These are phyloP conservation scores for Pythium sukuiense DNA, from an alignment of 352 stramenopile species.

Conservation along the genomic window DNA sequence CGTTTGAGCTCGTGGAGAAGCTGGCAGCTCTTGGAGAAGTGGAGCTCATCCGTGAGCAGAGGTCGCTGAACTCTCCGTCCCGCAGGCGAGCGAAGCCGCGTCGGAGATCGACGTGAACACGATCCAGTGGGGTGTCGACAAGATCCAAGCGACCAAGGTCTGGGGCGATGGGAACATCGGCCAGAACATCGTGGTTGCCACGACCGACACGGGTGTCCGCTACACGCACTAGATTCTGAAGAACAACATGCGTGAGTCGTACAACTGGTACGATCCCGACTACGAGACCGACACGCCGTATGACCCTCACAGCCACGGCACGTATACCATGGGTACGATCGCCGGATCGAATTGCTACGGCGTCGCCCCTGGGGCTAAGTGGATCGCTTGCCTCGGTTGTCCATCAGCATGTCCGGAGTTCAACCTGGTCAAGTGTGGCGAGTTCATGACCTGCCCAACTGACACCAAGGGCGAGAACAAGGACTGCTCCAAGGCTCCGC, in stretches of 20 bases:
- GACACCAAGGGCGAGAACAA: conserved; percentile 19
- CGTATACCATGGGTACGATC: conserved; percentile 33
- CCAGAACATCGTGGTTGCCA: conserved; percentile 24
- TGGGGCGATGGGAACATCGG: conserved; percentile 26
- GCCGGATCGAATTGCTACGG: conserved; percentile 27
- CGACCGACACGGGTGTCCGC: conserved; percentile 33
- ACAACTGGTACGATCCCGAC: conserved; percentile 32
- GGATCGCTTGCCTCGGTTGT: conserved; percentile 31
- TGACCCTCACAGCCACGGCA: conserved; percentile 32
- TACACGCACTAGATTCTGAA: conserved; percentile 23
- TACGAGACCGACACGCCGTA: conserved; percentile 14
- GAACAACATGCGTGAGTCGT: conserved; percentile 4
- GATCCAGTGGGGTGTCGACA: conserved; percentile 25
- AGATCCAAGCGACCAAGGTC: conserved; percentile 18
- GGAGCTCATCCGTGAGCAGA: conserved; percentile 19
- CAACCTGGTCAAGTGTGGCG: conserved; percentile 20
- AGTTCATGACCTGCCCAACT: conserved; percentile 26
- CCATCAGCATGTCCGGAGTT: conserved; percentile 11
- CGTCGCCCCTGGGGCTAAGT: conserved; percentile 25
- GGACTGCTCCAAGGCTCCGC: conserved; percentile 34
- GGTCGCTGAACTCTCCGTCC: background rate
- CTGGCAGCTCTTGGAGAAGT: conserved; percentile 14
- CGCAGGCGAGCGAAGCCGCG: background rate
- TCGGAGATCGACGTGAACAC: conserved; percentile 8
- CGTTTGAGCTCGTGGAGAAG: conserved; percentile 27